Base-by-base conservation (phyloP, 345 rosid species). In the Populus deltoides region DNA sequence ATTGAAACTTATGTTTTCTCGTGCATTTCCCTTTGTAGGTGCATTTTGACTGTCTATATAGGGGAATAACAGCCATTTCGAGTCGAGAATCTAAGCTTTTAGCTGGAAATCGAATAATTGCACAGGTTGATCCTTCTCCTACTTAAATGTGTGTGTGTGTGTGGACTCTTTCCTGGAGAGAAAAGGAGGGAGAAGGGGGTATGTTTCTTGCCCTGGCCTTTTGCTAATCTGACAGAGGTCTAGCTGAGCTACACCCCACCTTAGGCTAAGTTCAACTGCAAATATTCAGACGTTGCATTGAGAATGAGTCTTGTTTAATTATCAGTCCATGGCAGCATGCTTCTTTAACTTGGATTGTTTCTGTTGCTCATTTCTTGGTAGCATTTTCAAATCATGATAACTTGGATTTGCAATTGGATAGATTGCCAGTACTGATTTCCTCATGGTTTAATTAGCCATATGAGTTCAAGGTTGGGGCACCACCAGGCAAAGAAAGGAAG, bases 71-170 rank as follows among this genome's bases (percentile, higher is more conserved):
- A 1, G 98, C 91, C 38, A 74, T 90, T 39, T 94, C 98, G 41
- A 95, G 93, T 61, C 81, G 98, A 22, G 99, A 93, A 82, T 95
- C 99, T 38, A 95, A 95, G 88, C 95, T 95, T 68, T 78, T 93
- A 73, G 93, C 98, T 66, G 98, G 98, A 70, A 94, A 94, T 73
- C 97, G 98, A 39, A 88, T 79, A 68, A 93, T 93, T 72, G 87
- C 97, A n/a, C 96, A 93, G 97, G 97, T 92, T 72, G 59, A 22
- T 70, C 16, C 38, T 20, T 47, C 59, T 36, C 33, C 59, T 68
- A 59, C 72, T 41, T 20, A 53, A 66, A 36, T 51, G 3, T n/a
- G 27, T 66, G 31, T 61, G 17, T 33, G 12, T 75, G 63, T 67
- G 18, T 31, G 27, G 1, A 31, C 17, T 70, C 67, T 16, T 10